A percentile compares a stretch with the other conserved stretches of the same genome.
These are phyloP conservation scores for Glaciozyma antarctica DNA, from an alignment of 768 basidiomycete species.

Conservation along the genomic window DNA sequence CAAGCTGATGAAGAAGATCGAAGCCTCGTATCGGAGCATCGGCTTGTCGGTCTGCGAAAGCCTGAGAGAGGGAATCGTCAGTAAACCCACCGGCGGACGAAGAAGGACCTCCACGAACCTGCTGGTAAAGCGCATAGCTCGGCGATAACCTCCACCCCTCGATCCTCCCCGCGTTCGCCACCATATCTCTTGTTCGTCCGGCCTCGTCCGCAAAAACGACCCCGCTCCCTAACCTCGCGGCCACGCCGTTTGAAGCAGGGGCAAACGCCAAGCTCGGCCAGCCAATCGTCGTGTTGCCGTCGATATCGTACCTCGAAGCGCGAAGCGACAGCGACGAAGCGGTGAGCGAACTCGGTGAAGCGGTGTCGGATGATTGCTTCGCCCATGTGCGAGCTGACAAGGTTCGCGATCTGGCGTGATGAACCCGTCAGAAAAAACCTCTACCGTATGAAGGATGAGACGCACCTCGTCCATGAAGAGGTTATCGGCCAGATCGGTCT, in stretches of 20 bases:
- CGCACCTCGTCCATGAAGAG: conserved; percentile 84
- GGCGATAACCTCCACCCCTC: conserved; percentile 86
- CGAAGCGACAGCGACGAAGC: conserved; percentile 82
- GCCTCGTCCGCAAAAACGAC: conserved; percentile 66
- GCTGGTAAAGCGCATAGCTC: conserved; percentile 62
- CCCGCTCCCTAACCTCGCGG: conserved; percentile 59
- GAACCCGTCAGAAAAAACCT: too few species aligned
- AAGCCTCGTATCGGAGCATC: conserved; percentile 62
- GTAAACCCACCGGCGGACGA: neutral
- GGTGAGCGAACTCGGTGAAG: conserved; percentile 75
- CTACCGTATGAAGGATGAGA: neutral
- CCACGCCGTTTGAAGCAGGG: neutral
- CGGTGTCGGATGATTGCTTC: conserved; percentile 77
- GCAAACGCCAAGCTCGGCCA: conserved; percentile 51
- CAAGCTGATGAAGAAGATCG: conserved; percentile 77
- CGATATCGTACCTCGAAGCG: conserved; percentile 78
- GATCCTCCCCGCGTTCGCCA: conserved; percentile 67
- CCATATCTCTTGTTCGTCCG: conserved; percentile 56
- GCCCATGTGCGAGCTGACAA: conserved; percentile 85
- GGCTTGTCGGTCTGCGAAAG: conserved; percentile 52
- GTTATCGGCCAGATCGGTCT: conserved; percentile 60
- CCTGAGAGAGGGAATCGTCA: conserved; percentile 45
- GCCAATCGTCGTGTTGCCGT: conserved; percentile 65
- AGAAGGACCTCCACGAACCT: conserved; percentile 45
- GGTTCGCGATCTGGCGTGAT: conserved; percentile 57